Percentiles rank a stretch among this genome's conserved stretches.
Conservation (phyloP, 2,329 filamentous ascomycete species). For the Chlorencoelia australis region DNA sequence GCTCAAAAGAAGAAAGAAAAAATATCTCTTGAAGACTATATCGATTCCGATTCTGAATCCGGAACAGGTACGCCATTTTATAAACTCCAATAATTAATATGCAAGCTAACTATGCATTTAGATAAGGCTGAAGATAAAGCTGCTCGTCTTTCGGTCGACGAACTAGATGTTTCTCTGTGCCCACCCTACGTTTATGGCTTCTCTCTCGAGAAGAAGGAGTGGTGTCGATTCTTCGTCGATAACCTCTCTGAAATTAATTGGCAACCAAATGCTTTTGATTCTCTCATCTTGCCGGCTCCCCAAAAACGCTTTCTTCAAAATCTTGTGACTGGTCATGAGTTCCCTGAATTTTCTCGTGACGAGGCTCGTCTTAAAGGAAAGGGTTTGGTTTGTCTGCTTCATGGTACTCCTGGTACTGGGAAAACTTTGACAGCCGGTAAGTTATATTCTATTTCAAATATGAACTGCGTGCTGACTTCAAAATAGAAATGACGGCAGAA, state of each 20-base stretch:
- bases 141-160: too few relatives aligned
- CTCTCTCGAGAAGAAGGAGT: slow-evolving; percentile 12
- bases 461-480: too few relatives aligned
- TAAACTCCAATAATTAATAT: too few relatives aligned
- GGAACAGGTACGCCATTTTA: too few relatives aligned
- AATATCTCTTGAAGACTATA: not conserved
- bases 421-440: slow-evolving; percentile 30
- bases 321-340: slow-evolving; percentile 10
- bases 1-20: not conserved
- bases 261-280: slow-evolving; percentile 7
- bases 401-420: slow-evolving; percentile 11
- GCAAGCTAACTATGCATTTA: too few relatives aligned
- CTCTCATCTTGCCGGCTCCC: slow-evolving; percentile 6
- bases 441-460: too few relatives aligned
- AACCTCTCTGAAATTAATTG: slow-evolving; percentile 3
- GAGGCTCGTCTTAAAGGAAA: slow-evolving; percentile 9
- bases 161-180: too few relatives aligned
- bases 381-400: slow-evolving; percentile 11
- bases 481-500: slow-evolving; percentile 10
- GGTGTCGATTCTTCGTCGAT: slow-evolving; percentile 13
- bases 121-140: too few relatives aligned
- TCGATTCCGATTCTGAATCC: not conserved
- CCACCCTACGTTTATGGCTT: slow-evolving; percentile 12
- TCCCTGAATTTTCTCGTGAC: slow-evolving; percentile 9
- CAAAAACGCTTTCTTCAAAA: slow-evolving; percentile 10